Percentiles rank a stretch among this genome's conserved stretches.
Conservation (phyloP, 805 yeast species). For the Saturnispora gosingensis region DNA sequence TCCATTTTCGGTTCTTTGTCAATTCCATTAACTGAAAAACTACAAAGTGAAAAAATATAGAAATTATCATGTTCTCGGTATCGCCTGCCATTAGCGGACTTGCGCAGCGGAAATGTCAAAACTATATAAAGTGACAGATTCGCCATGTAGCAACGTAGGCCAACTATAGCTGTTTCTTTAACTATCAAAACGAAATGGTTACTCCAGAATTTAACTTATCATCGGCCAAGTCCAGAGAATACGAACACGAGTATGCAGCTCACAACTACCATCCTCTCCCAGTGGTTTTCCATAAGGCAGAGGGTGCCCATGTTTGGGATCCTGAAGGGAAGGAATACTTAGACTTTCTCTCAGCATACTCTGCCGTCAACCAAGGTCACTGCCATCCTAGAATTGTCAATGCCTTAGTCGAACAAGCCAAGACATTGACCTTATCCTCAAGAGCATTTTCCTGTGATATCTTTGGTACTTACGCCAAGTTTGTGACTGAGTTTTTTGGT, state of each 20-base stretch:
- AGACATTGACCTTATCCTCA: slow-evolving; percentile 73
- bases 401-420: slow-evolving; percentile 84
- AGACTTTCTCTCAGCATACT: slow-evolving; percentile 89
- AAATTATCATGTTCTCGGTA: not conserved
- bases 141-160: not conserved
- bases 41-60: not conserved
- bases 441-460: slow-evolving; percentile 80
- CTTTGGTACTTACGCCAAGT: slow-evolving; percentile 81
- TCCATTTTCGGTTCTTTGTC: not conserved
- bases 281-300: slow-evolving; percentile 79
- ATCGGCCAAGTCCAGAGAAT: slow-evolving; percentile 52
- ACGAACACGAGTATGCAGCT: slow-evolving; percentile 79
- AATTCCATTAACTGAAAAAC: not conserved
- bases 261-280: slow-evolving; percentile 97
- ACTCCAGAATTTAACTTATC: slow-evolving; percentile 40
- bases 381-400: slow-evolving; percentile 88
- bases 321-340: slow-evolving; percentile 93
- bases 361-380: slow-evolving; percentile 97
- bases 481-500: slow-evolving; percentile 76
- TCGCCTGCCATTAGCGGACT: slow-evolving; percentile 5
- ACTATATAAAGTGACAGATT: not conserved
- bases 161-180: not conserved
- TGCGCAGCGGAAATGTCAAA: not conserved
- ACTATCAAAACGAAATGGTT: not conserved
- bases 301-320: slow-evolving; percentile 95